Evolutionary conservation across 2,329 filamentous ascomycete species (phyloP), one percentile per base, ranked within the genome.

Genomic region (Paracamarosporium sp.): DNA sequence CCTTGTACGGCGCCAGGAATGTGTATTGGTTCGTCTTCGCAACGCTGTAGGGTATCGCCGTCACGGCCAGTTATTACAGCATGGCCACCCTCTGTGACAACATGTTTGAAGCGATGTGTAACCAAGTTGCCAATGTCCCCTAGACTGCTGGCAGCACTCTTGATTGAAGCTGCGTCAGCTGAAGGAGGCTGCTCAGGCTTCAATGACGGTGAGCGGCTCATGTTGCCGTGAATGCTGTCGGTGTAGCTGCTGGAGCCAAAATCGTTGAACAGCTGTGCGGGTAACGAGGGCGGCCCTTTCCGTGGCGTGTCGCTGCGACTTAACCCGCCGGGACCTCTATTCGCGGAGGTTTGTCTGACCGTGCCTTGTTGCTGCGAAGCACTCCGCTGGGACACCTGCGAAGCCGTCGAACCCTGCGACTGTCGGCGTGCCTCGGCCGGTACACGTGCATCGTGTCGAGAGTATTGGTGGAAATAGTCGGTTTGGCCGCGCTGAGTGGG

Each of bases 1-100:
- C 86, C 83, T 72, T 97, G 93, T 0, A 93, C 79, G 1, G 91
- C 90, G 31, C 92, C 92, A 0, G 93, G 93, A 1, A 92, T 89
- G 63, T 94, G 92, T 25, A 97, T 96, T 0, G 93, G 92, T 68
- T 97, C 93, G 68, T 97, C 93, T 74, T 97, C 93, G 70, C 93
- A 97, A 51, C 87, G 85, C 71, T 96, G 90, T 43, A 95, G 78
- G 0, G 83, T 86, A 1, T 87, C 84, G 1, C 87, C 89, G 52
- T 92, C 88, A 54, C 90, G 84, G 5, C 92, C 92, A 0, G 91
- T 95, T 53, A 96, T 91, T 28, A 96, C 85, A 25, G 90, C 87
- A 77, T 97, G 92, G 0, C 92, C 92, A 15, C 88, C 90, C 2
- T 90, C 87, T 0, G 90, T 93, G 25, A 89, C 80, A 4, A 90